Conservation (phyloP, 805 yeast species). For the Wickerhamomyces silvicola region DNA sequence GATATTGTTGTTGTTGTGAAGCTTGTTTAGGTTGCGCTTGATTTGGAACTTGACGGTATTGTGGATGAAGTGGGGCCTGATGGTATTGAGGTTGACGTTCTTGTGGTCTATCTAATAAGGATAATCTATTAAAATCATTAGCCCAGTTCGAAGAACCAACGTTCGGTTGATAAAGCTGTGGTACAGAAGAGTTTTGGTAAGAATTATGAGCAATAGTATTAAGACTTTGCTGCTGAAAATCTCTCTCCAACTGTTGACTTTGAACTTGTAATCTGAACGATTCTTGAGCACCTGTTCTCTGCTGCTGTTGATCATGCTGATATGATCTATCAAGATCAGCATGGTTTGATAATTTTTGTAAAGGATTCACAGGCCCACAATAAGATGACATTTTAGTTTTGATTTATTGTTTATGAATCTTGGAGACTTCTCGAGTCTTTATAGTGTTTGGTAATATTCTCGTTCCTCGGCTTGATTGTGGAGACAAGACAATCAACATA, state of each 20-base stretch:
- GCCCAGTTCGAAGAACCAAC: conserved; percentile 15
- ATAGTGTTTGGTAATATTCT: too few relatives aligned
- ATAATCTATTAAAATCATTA: conserved; percentile 15
- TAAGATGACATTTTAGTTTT: conserved; percentile 1
- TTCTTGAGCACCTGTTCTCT: conserved; percentile 1
- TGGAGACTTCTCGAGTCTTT: too few relatives aligned
- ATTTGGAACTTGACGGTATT: conserved; percentile 4
- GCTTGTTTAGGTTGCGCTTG: conserved; percentile 4
- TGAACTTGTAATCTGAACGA: conserved; percentile 17
- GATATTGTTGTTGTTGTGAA: background rate
- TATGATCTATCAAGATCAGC: conserved; percentile 21
- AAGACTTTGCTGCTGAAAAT: conserved; percentile 5
- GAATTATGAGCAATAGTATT: conserved; percentile 8
- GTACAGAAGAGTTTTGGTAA: conserved; percentile 4
- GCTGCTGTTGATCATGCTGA: conserved; percentile 16
- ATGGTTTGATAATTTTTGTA: conserved; percentile 19
- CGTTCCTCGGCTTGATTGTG: too few relatives aligned
- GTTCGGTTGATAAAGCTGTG: conserved; percentile 4
- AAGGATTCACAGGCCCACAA: conserved; percentile 22
- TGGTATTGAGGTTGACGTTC: conserved; percentile 7
- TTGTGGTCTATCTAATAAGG: conserved; percentile 5
- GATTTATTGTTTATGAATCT: too few relatives aligned
- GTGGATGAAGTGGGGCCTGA: conserved; percentile 4
- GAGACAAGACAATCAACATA: too few relatives aligned
- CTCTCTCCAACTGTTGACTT: background rate